Evolutionary conservation across 192 early-diverging fungal genomes (phyloP), one percentile per base, ranked within the genome.

Genomic region (Gorgonomyces haynaldii): DNA sequence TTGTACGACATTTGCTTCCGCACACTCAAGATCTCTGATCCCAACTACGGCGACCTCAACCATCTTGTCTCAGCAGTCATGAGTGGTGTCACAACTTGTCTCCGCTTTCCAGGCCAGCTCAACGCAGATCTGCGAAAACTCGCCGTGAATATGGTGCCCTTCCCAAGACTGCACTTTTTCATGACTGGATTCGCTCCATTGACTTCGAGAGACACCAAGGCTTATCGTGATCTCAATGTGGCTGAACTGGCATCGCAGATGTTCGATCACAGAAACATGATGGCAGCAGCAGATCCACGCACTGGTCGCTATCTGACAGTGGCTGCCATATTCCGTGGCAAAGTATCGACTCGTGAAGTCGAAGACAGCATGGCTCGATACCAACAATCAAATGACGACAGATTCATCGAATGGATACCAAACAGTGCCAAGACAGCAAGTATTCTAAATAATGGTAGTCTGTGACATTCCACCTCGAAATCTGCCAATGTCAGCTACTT

Each of bases 351-450:
- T 61, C 92, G 91, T 68, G 95, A 98, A 60, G 89, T 98, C 42
- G 92, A 96, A 50, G 89, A 96, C 75, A 86, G 91, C 62, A 89
- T 98, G 91, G 65, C 89, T 51, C 81, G 85, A 61, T 85, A 93
- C 21, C 92, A 98, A 73, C 79, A 83, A 65, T 94, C 91, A 79
- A 95, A 96, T 79, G 79, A 79, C 40, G 78, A 76, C 50, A 93
- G 91, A 74, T 98, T 98, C 73, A 91, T 96, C 32, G 95, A 98
- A 68, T 98, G 95, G 92, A 96, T 96, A 61, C 95, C 95, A 58
- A 98, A 91, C 81, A 91, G 90, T 71, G 86, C 88, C 70, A 91
- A 92, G 79, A 89, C 74, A 38, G 68, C 70, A 21, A 81, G 57
- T 52, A 65, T 86, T 46, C 79, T 81, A 19, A 76, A 78, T 49